These are phyloP conservation scores for Calonectria hawksworthii DNA, from an alignment of 2,329 filamentous ascomycete species.

Conservation along the genomic window DNA sequence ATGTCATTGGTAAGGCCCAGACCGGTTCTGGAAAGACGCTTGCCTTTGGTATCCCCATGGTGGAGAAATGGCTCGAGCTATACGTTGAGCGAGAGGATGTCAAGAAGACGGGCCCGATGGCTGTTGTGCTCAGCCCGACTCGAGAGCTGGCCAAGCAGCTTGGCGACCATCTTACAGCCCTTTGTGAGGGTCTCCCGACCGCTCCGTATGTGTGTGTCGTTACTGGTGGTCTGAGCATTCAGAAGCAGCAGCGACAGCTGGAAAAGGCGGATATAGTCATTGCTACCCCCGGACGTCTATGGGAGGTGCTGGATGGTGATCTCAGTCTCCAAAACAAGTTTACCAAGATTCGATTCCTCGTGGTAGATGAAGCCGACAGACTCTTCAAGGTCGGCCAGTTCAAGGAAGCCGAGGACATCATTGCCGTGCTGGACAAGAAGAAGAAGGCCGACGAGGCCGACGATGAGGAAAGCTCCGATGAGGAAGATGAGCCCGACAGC, in stretches of 20 bases:
- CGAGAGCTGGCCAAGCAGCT: constrained; percentile 95
- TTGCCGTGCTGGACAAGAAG: constrained; percentile 81
- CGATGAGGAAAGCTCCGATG: constrained; percentile 64
- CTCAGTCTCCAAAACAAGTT: constrained; percentile 78
- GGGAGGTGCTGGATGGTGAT: constrained; percentile 90
- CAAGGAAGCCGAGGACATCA: constrained; percentile 91
- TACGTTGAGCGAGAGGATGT: constrained; percentile 52
- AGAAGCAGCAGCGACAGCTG: constrained; percentile 92
- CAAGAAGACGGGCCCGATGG: constrained; percentile 66
- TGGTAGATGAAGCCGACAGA: constrained; percentile 94
- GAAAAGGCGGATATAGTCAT: constrained; percentile 92
- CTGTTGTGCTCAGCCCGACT: constrained; percentile 90
- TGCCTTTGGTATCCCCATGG: constrained; percentile 92
- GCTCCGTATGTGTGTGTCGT: constrained; percentile 86
- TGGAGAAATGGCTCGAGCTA: constrained; percentile 82
- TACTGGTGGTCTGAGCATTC: constrained; percentile 92
- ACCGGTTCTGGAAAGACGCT: constrained; percentile 98
- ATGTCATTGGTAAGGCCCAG: constrained; percentile 95
- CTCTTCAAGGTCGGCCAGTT: constrained; percentile 94
- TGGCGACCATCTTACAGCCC: constrained; percentile 81
- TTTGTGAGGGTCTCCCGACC: constrained; percentile 74
- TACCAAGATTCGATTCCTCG: constrained; percentile 82
- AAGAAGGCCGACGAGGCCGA: constrained; percentile 69
- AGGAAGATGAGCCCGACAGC: constrained; percentile 63
- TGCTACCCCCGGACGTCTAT: constrained; percentile 90